phyloP scores from a whole-genome alignment of 768 basidiomycete species.

The Boletus bicolor region DNA sequence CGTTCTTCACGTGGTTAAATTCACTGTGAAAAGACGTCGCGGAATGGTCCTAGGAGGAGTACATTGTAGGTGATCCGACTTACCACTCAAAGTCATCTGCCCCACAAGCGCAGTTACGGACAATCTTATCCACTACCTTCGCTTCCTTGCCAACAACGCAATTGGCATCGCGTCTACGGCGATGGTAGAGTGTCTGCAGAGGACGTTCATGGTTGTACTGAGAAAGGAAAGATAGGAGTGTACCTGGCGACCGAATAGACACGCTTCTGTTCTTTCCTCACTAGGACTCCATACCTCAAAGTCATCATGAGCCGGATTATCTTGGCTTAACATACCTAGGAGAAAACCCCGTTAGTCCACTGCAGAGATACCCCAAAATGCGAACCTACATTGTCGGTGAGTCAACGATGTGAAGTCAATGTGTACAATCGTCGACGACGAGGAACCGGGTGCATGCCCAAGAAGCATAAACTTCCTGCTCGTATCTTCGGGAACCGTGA shows the following conservation, averaged over 20 bases:
- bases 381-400: slow-evolving; percentile 62
- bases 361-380: not conserved
- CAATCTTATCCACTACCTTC: slow-evolving; percentile 50
- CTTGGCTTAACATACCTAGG: slow-evolving; percentile 62
- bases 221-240: slow-evolving; percentile 3
- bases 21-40: slow-evolving; percentile 51
- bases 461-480: slow-evolving; percentile 88
- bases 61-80: slow-evolving; percentile 19
- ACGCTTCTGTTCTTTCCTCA: slow-evolving; percentile 80
- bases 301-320: slow-evolving; percentile 82
- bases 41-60: not conserved
- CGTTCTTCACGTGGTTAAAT: slow-evolving; percentile 82
- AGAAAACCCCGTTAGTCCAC: slow-evolving; percentile 1
- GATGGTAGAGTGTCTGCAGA: slow-evolving; percentile 82
- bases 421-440: slow-evolving; percentile 60
- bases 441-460: slow-evolving; percentile 51
- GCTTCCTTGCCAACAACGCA: slow-evolving; percentile 78
- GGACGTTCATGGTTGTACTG: not conserved
- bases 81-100: slow-evolving; percentile 92
- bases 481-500: slow-evolving; percentile 88
- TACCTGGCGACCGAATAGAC: slow-evolving; percentile 91
- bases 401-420: slow-evolving; percentile 87
- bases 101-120: slow-evolving; percentile 71
- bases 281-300: slow-evolving; percentile 98
- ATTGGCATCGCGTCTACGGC: slow-evolving; percentile 71